Conservation (phyloP, 164 flowering plant species). For the Aristolochia fimbriata region DNA sequence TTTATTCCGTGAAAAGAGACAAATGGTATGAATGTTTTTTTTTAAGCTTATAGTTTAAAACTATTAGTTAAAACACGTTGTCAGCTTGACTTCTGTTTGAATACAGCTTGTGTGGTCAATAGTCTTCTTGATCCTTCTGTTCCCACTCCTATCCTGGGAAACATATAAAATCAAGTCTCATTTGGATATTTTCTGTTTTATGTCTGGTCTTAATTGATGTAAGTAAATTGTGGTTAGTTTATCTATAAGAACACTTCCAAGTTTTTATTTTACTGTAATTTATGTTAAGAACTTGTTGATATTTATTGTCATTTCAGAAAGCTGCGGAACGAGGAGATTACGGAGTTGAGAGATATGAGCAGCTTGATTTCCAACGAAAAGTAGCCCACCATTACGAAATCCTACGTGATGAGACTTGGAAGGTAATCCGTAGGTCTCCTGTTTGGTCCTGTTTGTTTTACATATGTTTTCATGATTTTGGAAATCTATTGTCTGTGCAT, state of each 20-base stretch:
- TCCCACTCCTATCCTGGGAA: background rate
- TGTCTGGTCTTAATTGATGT: background rate
- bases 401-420: conserved; percentile 68
- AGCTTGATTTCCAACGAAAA: conserved; percentile 73
- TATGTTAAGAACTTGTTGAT: no score
- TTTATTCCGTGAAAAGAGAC: no score
- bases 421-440: conserved; percentile 30
- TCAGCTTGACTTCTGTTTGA: no score
- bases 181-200: background rate
- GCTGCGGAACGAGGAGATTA: conserved; percentile 90
- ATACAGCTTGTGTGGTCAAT: no score
- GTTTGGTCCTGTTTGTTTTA: background rate
- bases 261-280: background rate
- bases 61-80: no score
- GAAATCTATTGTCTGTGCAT: background rate
- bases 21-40: no score
- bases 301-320: conserved; percentile 51
- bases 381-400: conserved; percentile 44
- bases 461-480: no score
- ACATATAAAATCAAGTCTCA: background rate
- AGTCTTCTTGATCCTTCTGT: background rate
- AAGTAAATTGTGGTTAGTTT: background rate
- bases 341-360: conserved; percentile 85
- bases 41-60: no score
- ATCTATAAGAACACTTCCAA: background rate